A percentile compares a stretch with the other conserved stretches of the same genome.
phyloP scores from a whole-genome alignment of 2,329 filamentous ascomycete genomes.

The Leptosphaerulina australis region DNA sequence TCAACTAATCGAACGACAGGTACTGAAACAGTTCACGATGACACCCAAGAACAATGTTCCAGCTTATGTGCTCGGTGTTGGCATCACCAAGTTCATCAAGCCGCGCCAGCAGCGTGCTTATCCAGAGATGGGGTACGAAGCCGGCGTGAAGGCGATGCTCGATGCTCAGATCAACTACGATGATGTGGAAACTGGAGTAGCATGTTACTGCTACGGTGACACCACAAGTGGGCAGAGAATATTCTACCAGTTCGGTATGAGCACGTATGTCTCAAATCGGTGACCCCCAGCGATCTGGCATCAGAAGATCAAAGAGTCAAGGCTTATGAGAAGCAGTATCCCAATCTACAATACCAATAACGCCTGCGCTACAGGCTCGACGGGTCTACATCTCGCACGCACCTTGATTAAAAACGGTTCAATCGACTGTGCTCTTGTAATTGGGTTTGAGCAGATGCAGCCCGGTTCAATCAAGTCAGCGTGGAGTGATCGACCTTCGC shows the following conservation, averaged over 20 bases:
- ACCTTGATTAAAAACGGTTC: constrained; percentile 78
- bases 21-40: constrained; percentile 25
- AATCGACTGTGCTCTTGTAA: constrained; percentile 84
- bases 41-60: constrained; percentile 45
- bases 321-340: constrained; percentile 59
- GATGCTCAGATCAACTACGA: constrained; percentile 91
- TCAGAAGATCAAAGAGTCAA: no score
- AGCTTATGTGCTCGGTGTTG: constrained; percentile 89
- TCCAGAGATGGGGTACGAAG: constrained; percentile 90
- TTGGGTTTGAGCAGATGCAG: constrained; percentile 98
- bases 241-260: constrained; percentile 98
- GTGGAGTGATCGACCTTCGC: constrained; percentile 82
- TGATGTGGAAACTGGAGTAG: constrained; percentile 89
- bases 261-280: constrained; percentile 50
- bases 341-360: constrained; percentile 99
- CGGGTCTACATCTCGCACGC: constrained; percentile 80
- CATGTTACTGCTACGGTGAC: constrained; percentile 96
- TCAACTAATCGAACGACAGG: neutral
- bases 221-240: constrained; percentile 92
- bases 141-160: constrained; percentile 81
- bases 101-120: constrained; percentile 90
- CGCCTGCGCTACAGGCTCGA: constrained; percentile 93
- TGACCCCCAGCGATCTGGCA: no score
- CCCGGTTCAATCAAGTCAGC: constrained; percentile 79
- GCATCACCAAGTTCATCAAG: constrained; percentile 99